A percentile compares a stretch with the other conserved stretches of the same genome.
Evolutionary conservation across 495 filamentous ascomycete genomes (phyloP).

Genomic region (Geoglossum glabrum): DNA sequence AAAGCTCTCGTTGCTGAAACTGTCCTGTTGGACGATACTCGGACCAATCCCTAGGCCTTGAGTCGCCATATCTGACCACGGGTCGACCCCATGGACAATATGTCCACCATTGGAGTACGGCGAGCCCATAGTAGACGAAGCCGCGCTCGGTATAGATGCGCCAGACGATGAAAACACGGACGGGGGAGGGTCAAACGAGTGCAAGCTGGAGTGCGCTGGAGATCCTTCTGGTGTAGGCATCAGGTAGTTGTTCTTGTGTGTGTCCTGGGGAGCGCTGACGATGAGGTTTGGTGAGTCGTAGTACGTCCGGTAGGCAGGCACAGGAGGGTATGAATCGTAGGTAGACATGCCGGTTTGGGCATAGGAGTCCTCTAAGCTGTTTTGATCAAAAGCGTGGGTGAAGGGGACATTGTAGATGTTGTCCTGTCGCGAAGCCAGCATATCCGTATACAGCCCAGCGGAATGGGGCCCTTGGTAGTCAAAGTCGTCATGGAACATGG

Average conservation of each 20-base stretch:
- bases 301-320: background rate
- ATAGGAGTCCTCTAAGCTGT: background rate
- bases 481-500: background rate
- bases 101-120: constrained; percentile 49
- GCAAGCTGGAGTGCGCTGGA: background rate
- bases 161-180: constrained; percentile 41
- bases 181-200: constrained; percentile 27
- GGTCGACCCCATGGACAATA: constrained; percentile 30
- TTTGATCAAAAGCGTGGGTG: background rate
- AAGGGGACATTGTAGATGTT: background rate
- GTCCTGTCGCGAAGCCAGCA: background rate
- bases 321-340: background rate
- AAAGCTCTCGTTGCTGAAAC: constrained; percentile 26
- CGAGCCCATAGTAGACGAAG: constrained; percentile 67
- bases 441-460: background rate
- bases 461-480: background rate
- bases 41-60: constrained; percentile 44
- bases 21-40: constrained; percentile 42
- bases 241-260: background rate
- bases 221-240: background rate
- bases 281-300: background rate
- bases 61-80: constrained; percentile 36
- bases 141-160: constrained; percentile 44
- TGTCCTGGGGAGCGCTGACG: background rate
- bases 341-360: background rate